Evolutionary conservation across 805 yeast genomes (phyloP).

Genomic region (Sungouiella thailandica): DNA sequence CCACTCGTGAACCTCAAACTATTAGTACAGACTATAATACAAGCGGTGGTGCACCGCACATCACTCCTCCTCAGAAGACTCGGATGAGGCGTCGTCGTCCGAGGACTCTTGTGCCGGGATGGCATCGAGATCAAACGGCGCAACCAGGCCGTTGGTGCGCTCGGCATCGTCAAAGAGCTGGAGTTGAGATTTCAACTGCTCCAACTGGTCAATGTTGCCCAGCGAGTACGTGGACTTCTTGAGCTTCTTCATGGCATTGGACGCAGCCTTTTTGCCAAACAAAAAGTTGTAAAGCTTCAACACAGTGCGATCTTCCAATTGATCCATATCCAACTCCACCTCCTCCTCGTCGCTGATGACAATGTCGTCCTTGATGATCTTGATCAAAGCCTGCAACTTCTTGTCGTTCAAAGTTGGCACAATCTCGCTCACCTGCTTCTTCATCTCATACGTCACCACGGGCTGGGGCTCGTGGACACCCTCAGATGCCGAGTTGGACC

Average conservation of each 20-base stretch:
- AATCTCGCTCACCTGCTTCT: conserved; percentile 84
- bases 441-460: conserved; percentile 88
- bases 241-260: conserved; percentile 40
- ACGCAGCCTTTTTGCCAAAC: conserved; percentile 37
- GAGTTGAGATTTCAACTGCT: conserved; percentile 53
- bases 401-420: conserved; percentile 74
- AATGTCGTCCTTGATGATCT: conserved; percentile 72
- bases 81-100: conserved; percentile 49
- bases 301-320: conserved; percentile 78
- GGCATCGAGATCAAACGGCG: conserved; percentile 28
- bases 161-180: conserved; percentile 39
- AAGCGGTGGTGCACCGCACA: no score
- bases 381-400: conserved; percentile 76
- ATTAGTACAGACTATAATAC: no score
- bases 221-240: conserved; percentile 29
- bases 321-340: conserved; percentile 94
- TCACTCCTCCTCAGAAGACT: conserved; percentile 71
- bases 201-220: conserved; percentile 48
- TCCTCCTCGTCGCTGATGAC: conserved; percentile 67
- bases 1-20: no score
- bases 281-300: conserved; percentile 81
- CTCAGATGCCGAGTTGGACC: conserved; percentile 22
- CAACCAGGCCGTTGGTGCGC: conserved; percentile 14
- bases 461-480: conserved; percentile 24
- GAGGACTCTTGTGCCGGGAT: conserved; percentile 38